Evolutionary conservation across 2,329 filamentous ascomycete genomes (phyloP).

Genomic region (Diaporthe helianthi): DNA sequence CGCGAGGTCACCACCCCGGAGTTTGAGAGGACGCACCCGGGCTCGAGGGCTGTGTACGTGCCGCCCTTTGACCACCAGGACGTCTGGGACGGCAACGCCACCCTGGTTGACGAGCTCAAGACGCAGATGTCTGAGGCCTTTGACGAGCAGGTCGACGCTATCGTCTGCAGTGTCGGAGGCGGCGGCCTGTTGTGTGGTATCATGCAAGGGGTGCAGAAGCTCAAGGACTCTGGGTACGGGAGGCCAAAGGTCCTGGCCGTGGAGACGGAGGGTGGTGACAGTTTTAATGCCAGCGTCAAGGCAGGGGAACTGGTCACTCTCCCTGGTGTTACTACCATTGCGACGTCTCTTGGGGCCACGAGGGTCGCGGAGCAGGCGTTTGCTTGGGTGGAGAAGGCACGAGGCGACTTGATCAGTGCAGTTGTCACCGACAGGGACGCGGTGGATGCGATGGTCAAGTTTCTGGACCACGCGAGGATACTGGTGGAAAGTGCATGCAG

Average conservation of each 20-base stretch:
- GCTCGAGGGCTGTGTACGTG: conserved; percentile 61
- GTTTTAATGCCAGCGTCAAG: conserved; percentile 63
- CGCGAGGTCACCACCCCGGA: conserved; percentile 48
- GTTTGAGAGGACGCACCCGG: conserved; percentile 50
- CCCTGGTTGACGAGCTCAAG: conserved; percentile 57
- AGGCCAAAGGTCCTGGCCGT: conserved; percentile 66
- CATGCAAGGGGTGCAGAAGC: conserved; percentile 63
- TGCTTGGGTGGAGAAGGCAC: conserved; percentile 62
- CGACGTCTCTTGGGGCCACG: conserved; percentile 72
- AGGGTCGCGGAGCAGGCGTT: conserved; percentile 66
- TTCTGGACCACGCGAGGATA: conserved; percentile 82
- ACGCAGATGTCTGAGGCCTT: conserved; percentile 42
- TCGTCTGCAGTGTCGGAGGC: conserved; percentile 75
- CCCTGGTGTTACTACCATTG: conserved; percentile 72
- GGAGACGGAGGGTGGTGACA: conserved; percentile 76
- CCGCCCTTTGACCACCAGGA: conserved; percentile 72
- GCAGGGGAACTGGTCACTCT: conserved; percentile 65
- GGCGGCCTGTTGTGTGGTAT: conserved; percentile 75
- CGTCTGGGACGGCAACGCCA: conserved; percentile 70
- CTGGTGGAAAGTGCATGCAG: conserved; percentile 88
- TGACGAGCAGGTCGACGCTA: conserved; percentile 57
- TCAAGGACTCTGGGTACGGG: conserved; percentile 36
- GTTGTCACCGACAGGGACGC: conserved; percentile 80
- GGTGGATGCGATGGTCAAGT: conserved; percentile 75
- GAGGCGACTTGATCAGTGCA: conserved; percentile 55